Evolutionary conservation across 139 green algal species (phyloP), one percentile per base, ranked within the genome.

Genomic region (Trebouxia sp.): DNA sequence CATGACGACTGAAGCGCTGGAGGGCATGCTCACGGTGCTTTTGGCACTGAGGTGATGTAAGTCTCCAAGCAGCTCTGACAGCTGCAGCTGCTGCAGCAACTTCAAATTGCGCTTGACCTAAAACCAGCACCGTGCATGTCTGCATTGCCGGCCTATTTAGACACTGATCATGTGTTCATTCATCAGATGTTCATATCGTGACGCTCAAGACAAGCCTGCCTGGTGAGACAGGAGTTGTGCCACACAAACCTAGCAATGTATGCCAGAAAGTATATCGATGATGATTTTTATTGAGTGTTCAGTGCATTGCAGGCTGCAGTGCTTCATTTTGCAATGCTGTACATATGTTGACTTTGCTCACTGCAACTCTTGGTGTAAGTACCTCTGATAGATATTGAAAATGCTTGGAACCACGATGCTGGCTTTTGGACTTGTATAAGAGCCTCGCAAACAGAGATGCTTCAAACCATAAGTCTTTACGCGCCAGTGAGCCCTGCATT

Each of bases 391-490:
- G 38, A 5, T 76, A 51, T 14, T 85, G 76, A 32, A 89, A 86
- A 75, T 91, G 82, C 35, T 78, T 79, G 0, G 85, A 79, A 1
- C 80, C 75, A 24, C 85, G 78, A 83, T 94, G 90, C 80, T 95
- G 91, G 76, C 85, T 88, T n/a, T 80, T 77, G 62, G 91, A 93
- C 74, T 94, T 94, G 81, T 94, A 94, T 32, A 90, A 15, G 42
- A 95, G 84, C 39, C 86, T 79, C 3, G 89, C 78, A n/a, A 95
- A 69, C 65, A 95, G 80, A 15, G 75, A 77, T 2, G 78, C 80
- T 74, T 93, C 89, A 22, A 69, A 30, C 85, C 83, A 89, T 15
- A 93, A 75, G 32, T 86, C 48, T 35, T n/a, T n/a, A 14, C n/a
- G 47, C 12, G 42, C 56, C 28, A 84, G 41, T 1, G 66, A 38